Conservation (phyloP, 2,329 filamentous ascomycete species). For the Diplodia sapinea region DNA sequence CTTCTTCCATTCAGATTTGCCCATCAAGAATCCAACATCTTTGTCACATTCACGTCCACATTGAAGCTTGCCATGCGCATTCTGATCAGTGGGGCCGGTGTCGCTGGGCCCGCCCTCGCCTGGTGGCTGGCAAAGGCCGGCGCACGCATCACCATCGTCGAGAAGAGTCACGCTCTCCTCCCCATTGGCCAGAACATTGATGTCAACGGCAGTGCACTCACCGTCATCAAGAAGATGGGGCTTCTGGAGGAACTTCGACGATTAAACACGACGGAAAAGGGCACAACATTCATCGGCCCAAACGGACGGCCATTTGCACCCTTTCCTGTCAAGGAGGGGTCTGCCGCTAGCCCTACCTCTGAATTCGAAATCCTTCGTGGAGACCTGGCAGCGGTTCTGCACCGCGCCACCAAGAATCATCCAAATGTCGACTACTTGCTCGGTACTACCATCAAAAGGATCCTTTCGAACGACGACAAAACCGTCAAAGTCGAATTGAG, state of each 20-base stretch:
- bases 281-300: slow-evolving; percentile 37
- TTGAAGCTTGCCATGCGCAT: slow-evolving; percentile 26
- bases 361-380: slow-evolving; percentile 64
- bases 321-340: slow-evolving; percentile 32
- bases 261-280: slow-evolving; percentile 36
- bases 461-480: slow-evolving; percentile 29
- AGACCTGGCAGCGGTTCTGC: slow-evolving; percentile 55
- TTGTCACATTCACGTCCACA: too few relatives aligned
- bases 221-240: slow-evolving; percentile 38
- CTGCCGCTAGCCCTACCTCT: slow-evolving; percentile 46
- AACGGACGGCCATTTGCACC: slow-evolving; percentile 35
- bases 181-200: slow-evolving; percentile 40
- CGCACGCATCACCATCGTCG: slow-evolving; percentile 36
- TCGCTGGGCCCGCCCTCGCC: slow-evolving; percentile 37
- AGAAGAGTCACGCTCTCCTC: slow-evolving; percentile 31
- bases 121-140: slow-evolving; percentile 33
- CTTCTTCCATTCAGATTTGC: background rate
- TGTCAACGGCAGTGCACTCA: slow-evolving; percentile 38
- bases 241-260: slow-evolving; percentile 35
- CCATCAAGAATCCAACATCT: too few relatives aligned
- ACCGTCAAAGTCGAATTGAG: slow-evolving; percentile 19
- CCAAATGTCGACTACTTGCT: slow-evolving; percentile 37
- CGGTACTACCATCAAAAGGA: slow-evolving; percentile 33
- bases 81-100: slow-evolving; percentile 37
- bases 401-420: slow-evolving; percentile 37